Base-by-base conservation (phyloP, 1,284 basidiomycete species). In the Xerocomus amazonicus region DNA sequence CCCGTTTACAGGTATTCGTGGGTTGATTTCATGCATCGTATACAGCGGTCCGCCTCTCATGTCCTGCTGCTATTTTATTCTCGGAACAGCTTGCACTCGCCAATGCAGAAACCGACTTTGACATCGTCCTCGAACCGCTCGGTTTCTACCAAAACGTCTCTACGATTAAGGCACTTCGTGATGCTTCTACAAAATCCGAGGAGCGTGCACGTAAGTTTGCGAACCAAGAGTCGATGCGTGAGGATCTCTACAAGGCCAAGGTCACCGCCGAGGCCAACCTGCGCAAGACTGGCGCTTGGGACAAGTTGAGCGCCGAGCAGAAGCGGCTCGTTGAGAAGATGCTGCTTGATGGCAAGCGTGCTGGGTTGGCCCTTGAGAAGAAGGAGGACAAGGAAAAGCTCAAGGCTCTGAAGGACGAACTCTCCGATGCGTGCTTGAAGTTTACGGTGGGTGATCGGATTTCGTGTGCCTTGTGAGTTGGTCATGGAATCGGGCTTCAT, bases 91-190 rank as follows among this genome's bases (percentile, higher is more conserved):
- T 90, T n/a, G 79, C 84, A 0, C 61, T 77, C 23, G 42, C 42
- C 32, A 34, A 43, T 19, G 76, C 76, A 19, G 85, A 87, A 43
- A 77, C 81, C 12, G 67, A 74, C 9, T 70, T 81, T 17, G 79
- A 83, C 39, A 59, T 63, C 6, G 62, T 71, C 29, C 64, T 73
- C 4, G 84, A 85, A 56, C 83, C 84, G 1, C 73, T 87, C 10
- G 69, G 75, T 0, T 92, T 92, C 68, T 87, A 90, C 63, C 85
- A 89, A 63, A 87, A 90, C 55, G 87, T 91, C 33, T 86, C 87
- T 9, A 71, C 82, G 0, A 72, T 76, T 44, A 83, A 89, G 66
- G 79, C 77, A 43, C 73, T 92, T 12, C 78, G 90, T 9, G 86
- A 90, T 60, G 85, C 87, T 2, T 83, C 86, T 4, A 85, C 81